phyloP scores from a whole-genome alignment of 2,329 filamentous ascomycete species.

The Alternaria sp. region DNA sequence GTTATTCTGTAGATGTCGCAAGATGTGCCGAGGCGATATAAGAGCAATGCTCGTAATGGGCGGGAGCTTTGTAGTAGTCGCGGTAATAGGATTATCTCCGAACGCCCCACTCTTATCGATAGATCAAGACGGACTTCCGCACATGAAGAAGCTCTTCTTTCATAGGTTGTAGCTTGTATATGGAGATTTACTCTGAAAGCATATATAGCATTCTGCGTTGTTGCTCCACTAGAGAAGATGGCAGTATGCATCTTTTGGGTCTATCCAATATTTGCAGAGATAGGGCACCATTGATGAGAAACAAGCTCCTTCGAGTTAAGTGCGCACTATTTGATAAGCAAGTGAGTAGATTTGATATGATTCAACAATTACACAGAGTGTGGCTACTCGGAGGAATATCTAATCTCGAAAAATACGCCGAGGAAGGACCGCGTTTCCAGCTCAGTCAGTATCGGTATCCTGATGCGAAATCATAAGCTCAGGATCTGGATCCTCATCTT shows the following conservation, averaged over 20 bases:
- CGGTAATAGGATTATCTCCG: constrained; percentile 19
- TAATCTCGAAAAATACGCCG: neutral
- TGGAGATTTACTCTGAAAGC: neutral
- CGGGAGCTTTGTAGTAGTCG: constrained; percentile 14
- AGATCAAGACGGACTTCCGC: neutral
- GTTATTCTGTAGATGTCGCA: constrained; percentile 2
- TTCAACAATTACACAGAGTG: neutral
- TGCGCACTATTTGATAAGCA: neutral
- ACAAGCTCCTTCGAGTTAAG: neutral
- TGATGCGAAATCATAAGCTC: constrained; percentile 60
- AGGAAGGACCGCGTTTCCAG: neutral
- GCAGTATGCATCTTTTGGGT: neutral
- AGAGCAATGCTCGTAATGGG: constrained; percentile 10
- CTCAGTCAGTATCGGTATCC: constrained; percentile 50
- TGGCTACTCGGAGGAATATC: neutral
- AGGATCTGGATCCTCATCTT: constrained; percentile 57
- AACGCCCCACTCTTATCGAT: constrained; percentile 18
- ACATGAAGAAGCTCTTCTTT: neutral
- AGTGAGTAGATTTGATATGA: neutral
- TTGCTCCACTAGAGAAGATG: neutral
- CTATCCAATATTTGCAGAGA: neutral
- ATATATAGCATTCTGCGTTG: neutral
- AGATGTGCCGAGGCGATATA: constrained; percentile 16
- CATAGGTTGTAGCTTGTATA: neutral
- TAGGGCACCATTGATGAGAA: neutral